phyloP scores from a whole-genome alignment of 768 basidiomycete species.

The Lactarius hatsudake region DNA sequence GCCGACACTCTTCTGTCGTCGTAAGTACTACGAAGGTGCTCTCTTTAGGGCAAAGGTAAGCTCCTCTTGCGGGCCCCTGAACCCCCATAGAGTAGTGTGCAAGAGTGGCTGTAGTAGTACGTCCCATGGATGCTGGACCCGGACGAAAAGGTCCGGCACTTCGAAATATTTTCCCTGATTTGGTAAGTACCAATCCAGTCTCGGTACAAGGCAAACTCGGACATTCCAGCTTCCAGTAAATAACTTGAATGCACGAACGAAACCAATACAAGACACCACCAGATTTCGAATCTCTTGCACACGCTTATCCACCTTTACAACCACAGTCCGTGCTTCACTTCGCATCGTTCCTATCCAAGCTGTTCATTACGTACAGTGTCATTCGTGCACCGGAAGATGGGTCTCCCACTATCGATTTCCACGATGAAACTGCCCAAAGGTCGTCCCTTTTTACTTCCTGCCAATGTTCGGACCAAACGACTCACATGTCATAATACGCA shows the following conservation, averaged over 20 bases:
- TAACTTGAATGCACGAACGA: constrained; percentile 48
- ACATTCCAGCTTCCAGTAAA: too few species aligned
- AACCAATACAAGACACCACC: constrained; percentile 48
- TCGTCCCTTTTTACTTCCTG: constrained; percentile 30
- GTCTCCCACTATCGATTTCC: constrained; percentile 64
- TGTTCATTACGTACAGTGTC: constrained; percentile 23
- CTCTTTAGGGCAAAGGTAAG: too few species aligned
- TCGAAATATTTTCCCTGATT: too few species aligned
- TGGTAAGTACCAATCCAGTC: too few species aligned
- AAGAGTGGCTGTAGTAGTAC: too few species aligned
- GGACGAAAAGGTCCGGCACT: too few species aligned
- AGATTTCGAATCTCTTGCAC: constrained; percentile 60
- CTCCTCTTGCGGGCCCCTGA: too few species aligned
- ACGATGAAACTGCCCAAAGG: constrained; percentile 69
- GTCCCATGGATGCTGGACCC: too few species aligned
- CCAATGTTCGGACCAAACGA: not conserved
- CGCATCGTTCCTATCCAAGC: not conserved
- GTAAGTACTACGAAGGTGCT: too few species aligned
- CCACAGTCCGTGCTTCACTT: constrained; percentile 43
- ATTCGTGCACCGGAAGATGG: constrained; percentile 30
- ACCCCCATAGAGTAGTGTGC: too few species aligned
- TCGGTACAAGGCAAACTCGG: too few species aligned
- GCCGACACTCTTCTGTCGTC: too few species aligned
- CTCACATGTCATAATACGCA: constrained; percentile 34
- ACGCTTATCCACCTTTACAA: constrained; percentile 53